Base-by-base conservation (phyloP, 192 early-diverging fungal genomes). In the Umbelopsis sp. region DNA sequence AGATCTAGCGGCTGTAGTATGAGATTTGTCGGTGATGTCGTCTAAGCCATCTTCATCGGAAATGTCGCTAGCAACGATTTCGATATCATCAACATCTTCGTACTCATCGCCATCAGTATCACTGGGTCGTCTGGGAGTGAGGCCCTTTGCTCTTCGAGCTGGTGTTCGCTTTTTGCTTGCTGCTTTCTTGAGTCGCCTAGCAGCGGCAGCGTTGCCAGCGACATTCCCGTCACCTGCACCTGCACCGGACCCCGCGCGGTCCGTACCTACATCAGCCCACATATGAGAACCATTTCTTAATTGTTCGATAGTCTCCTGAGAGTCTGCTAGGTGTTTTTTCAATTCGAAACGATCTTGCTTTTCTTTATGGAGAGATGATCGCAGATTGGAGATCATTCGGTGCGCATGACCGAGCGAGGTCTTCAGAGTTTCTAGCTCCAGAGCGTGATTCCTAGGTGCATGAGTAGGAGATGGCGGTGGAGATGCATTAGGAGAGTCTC, bases 271-370 rank as follows among this genome's bases (percentile, higher is more conserved):
- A 66, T 75, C 78, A 4, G 72, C 71, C 74, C 74, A 76, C 20
- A 78, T 55, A 22, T 64, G 71, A 44, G 78, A 71, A 51, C 86
- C 85, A 44, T 80, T 71, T 9, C 83, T 80, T 64, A 89, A 67
- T 6, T 75, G 73, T 53, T 88, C 86, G 61, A 89, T 88, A 22
- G 79, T 81, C 48, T 88, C 85, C 49, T 88, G 80, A n/a, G 80
- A 78, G 21, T 87, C 86, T 1, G 79, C 80, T 15, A 89, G 51
- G 55, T 86, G 67, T 52, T 85, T 83, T 49, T 82, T 82, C 9
- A 86, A 35, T 64, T 88, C 87, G 27, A 82, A 73, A 49, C 87
- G 87, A 48, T 82, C 85, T 2, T 78, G 74, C 35, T 85, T 85
- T 51, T 86, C 86, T 64, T 84, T 81, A 66, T 83, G 79, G 3